These are phyloP conservation scores for Tolypocladium ophioglossoides DNA, from an alignment of 2,329 filamentous ascomycete species.

Conservation along the genomic window DNA sequence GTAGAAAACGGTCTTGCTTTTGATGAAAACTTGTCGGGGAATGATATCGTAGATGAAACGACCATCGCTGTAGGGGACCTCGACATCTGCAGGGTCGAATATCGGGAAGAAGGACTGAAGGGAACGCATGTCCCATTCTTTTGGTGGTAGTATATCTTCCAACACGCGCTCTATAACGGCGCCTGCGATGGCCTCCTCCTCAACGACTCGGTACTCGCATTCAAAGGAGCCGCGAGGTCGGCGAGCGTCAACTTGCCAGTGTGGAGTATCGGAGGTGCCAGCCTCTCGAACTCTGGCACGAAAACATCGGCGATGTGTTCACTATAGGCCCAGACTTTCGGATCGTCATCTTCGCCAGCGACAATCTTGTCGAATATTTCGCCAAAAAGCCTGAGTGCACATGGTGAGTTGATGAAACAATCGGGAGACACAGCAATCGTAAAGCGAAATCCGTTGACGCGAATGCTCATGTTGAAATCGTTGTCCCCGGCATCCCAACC, in stretches of 20 bases:
- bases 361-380: slow-evolving; percentile 2
- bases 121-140: slow-evolving; percentile 2
- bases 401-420: slow-evolving; percentile 4
- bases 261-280: slow-evolving; percentile 1
- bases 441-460: slow-evolving; percentile 3
- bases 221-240: slow-evolving; percentile 2
- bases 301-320: slow-evolving; percentile 5
- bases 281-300: not conserved
- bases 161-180: not conserved
- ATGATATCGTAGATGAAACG: slow-evolving; percentile 1
- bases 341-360: slow-evolving; percentile 2
- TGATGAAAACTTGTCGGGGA: slow-evolving; percentile 6
- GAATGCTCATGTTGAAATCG: slow-evolving; percentile 3
- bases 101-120: slow-evolving; percentile 1
- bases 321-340: slow-evolving; percentile 4
- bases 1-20: slow-evolving; percentile 6
- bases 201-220: slow-evolving; percentile 3
- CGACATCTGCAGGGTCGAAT: not conserved
- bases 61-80: slow-evolving; percentile 2
- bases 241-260: slow-evolving; percentile 6
- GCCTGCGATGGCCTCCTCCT: slow-evolving; percentile 1
- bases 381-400: not conserved
- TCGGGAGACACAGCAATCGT: slow-evolving; percentile 1
- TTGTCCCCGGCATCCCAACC: slow-evolving; percentile 6
- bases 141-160: not conserved